Evolutionary conservation across 495 filamentous ascomycete genomes (phyloP).

Genomic region (Lichina pygmaea): DNA sequence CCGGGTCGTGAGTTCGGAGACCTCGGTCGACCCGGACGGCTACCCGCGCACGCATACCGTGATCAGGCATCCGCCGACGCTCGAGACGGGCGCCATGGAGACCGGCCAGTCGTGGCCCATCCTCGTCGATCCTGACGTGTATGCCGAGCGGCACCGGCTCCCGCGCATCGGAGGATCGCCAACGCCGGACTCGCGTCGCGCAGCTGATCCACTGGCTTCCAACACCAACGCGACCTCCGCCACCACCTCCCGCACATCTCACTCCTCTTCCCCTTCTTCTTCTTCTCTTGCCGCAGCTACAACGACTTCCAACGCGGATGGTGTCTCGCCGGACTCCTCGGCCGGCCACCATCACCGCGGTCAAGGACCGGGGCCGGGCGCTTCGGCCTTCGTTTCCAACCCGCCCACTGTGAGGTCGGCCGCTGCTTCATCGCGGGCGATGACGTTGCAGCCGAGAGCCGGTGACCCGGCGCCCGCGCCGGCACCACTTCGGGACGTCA

Average conservation of each 20-base stretch:
- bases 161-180: neutral
- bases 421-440: too few relatives aligned
- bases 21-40: conserved; percentile 8
- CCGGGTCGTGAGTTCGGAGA: neutral
- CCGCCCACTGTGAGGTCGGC: conserved; percentile 17
- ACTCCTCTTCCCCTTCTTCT: neutral
- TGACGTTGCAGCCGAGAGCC: too few relatives aligned
- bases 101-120: conserved; percentile 13
- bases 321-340: too few relatives aligned
- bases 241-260: neutral
- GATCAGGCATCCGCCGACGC: conserved; percentile 13
- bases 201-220: neutral
- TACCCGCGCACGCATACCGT: conserved; percentile 12
- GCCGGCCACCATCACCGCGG: too few relatives aligned
- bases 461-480: too few relatives aligned
- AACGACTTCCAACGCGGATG: too few relatives aligned
- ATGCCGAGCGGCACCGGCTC: neutral
- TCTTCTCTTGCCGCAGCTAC: neutral
- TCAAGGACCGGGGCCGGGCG: neutral
- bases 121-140: conserved; percentile 5
- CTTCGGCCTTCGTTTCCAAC: neutral
- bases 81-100: conserved; percentile 10
- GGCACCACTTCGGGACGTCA: too few relatives aligned
- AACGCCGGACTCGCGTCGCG: neutral
- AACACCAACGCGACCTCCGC: neutral